These are phyloP conservation scores for Allomyces arbusculus DNA, from an alignment of 192 early-diverging fungal genomes.

Conservation along the genomic window DNA sequence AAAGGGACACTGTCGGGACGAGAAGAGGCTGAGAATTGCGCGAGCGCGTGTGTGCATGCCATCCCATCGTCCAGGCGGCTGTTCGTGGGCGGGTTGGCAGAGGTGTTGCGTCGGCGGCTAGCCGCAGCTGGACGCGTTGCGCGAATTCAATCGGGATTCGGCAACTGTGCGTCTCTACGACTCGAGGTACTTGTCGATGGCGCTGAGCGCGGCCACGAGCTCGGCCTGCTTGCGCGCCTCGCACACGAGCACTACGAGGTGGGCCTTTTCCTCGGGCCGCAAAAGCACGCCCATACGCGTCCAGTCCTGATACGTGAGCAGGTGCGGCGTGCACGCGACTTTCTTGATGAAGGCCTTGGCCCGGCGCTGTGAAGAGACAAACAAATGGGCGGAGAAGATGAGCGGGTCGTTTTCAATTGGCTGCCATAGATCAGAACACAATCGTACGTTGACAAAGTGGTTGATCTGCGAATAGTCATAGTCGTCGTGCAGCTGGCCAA, in stretches of 20 bases:
- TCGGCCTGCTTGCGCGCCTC: slow-evolving; percentile 33
- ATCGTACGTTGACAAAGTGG: slow-evolving; percentile 16
- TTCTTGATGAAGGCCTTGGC: slow-evolving; percentile 6
- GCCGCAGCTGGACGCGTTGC: too few relatives aligned
- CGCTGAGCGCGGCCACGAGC: slow-evolving; percentile 23
- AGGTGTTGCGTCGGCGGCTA: too few relatives aligned
- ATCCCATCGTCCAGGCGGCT: too few relatives aligned
- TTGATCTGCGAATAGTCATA: slow-evolving; percentile 25
- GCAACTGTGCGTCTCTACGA: too few relatives aligned
- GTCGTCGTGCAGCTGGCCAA: slow-evolving; percentile 29
- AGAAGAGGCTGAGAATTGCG: too few relatives aligned
- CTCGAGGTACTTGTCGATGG: background rate
- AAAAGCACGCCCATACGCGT: slow-evolving; percentile 26
- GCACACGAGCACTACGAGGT: slow-evolving; percentile 26
- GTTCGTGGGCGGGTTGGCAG: too few relatives aligned
- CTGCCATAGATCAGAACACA: too few relatives aligned
- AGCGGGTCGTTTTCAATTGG: too few relatives aligned
- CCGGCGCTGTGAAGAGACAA: background rate
- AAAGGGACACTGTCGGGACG: too few relatives aligned
- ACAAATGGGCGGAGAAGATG: too few relatives aligned
- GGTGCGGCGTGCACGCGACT: slow-evolving; percentile 4
- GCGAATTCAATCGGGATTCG: too few relatives aligned
- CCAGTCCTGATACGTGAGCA: slow-evolving; percentile 19
- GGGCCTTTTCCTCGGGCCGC: slow-evolving; percentile 34
- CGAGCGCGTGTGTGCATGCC: too few relatives aligned